These are phyloP conservation scores for Cryptosporidium meleagridis DNA, from an alignment of 169 alveolate genomes.

Conservation along the genomic window DNA sequence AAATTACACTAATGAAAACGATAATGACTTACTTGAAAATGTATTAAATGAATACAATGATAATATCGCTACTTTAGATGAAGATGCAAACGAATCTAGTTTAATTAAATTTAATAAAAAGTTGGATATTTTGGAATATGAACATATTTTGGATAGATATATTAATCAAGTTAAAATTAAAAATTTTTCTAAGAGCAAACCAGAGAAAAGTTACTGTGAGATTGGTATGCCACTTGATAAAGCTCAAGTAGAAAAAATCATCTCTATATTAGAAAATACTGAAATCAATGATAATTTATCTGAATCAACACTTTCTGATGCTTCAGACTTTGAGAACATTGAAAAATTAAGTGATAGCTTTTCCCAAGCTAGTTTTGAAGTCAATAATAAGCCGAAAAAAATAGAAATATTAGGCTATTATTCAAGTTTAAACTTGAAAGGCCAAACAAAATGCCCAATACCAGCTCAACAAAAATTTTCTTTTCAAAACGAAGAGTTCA, in stretches of 20 bases:
- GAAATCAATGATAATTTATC: slow-evolving; percentile 7
- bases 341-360: not conserved
- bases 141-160: slow-evolving; percentile 55
- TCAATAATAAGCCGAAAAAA: slow-evolving; percentile 21
- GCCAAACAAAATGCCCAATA: not conserved
- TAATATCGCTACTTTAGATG: not conserved
- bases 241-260: slow-evolving; percentile 13
- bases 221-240: slow-evolving; percentile 19
- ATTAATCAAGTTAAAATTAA: slow-evolving; percentile 10
- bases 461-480: not conserved
- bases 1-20: not conserved
- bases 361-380: not conserved
- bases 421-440: not conserved
- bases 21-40: slow-evolving; percentile 4
- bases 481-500: not conserved
- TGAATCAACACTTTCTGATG: not conserved
- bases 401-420: not conserved
- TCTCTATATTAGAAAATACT: slow-evolving; percentile 43
- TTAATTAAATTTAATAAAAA: not conserved
- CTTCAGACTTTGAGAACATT: not conserved
- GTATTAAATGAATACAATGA: slow-evolving; percentile 39
- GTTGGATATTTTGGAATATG: slow-evolving; percentile 18
- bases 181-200: not conserved
- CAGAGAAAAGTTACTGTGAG: slow-evolving; percentile 12
- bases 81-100: not conserved